phyloP scores from a whole-genome alignment of 345 rosid genomes.

The Mercurialis annua region DNA sequence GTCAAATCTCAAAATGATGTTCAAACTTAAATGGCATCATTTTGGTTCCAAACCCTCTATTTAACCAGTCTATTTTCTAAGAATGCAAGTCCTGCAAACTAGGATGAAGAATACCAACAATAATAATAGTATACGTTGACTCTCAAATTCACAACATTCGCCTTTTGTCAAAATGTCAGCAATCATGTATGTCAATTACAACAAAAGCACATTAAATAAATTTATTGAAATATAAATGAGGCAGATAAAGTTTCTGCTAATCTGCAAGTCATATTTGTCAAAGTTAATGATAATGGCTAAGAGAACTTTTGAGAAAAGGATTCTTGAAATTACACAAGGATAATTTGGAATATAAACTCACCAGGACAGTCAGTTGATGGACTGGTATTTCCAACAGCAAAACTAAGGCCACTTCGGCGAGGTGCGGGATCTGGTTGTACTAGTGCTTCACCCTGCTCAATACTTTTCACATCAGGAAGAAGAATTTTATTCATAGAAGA shows the following conservation, averaged over 20 bases:
- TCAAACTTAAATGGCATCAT: no score
- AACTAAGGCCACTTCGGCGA: conserved; percentile 69
- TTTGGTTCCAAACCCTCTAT: no score
- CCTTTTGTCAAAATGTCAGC: not conserved
- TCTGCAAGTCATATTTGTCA: not conserved
- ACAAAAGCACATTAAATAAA: not conserved
- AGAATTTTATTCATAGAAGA: conserved; percentile 61
- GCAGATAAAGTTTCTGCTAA: no score
- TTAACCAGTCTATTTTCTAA: no score
- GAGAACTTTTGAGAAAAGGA: not conserved
- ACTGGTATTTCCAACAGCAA: conserved; percentile 57
- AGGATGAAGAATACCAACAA: no score
- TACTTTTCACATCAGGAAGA: conserved; percentile 35
- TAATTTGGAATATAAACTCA: conserved; percentile 27
- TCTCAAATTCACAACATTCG: not conserved
- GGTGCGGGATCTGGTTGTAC: conserved; percentile 33
- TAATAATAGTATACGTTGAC: no score
- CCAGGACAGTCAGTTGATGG: conserved; percentile 35
- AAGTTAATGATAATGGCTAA: no score
- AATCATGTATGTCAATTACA: not conserved
- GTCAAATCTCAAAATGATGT: no score
- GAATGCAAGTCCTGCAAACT: no score
- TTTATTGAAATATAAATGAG: no score
- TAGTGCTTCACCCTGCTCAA: conserved; percentile 25
- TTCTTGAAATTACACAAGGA: not conserved